Evolutionary conservation across 202 grass and related monocot species (phyloP), one percentile per base, ranked within the genome.

Genomic region (Setaria italica): DNA sequence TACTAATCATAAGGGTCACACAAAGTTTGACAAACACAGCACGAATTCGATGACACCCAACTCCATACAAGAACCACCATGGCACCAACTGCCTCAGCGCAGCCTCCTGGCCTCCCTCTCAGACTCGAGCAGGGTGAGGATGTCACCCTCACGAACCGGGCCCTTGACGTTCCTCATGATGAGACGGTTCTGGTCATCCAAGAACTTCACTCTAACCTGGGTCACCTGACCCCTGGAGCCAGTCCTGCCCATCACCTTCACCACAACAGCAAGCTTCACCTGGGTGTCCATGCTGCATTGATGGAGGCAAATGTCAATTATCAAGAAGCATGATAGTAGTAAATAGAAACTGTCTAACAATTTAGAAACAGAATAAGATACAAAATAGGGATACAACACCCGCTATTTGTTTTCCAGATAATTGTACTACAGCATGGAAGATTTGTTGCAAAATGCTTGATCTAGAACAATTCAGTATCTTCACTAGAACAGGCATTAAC

Each of bases 131-230:
- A 97, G 80, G 49, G 94, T 94, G 43, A 97, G 90, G 84, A 97
- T 87, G 74, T 94, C 94, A 2, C 94, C 94, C 86, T 97, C 94
- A 33, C 92, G 90, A 12, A 97, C 86, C 0, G 92, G 92, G 9
- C 94, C 90, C 83, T 97, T 97, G 48, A 97, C 90, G 67, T 97
- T 97, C 84, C 91, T 87, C 94, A 94, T 97, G 94, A 97, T 97
- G 77, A 97, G 89, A 85, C 94, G 86, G 88, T 97, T 97, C 83
- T 94, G 92, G 71, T 97, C 94, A 83, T 97, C 94, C 88, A 97
- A 69, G 55, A 97, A 97, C 88, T 97, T 97, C 29, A 97, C 94
- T 79, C 94, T 88, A 59, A 97, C 94, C 76, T 97, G 94, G 65
- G 92, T 97, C 73, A 97, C 94, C 84, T 97, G 92, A 89, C 92